These are phyloP conservation scores for Colletotrichum zoysiae DNA, from an alignment of 2,329 filamentous ascomycete species.

Conservation along the genomic window DNA sequence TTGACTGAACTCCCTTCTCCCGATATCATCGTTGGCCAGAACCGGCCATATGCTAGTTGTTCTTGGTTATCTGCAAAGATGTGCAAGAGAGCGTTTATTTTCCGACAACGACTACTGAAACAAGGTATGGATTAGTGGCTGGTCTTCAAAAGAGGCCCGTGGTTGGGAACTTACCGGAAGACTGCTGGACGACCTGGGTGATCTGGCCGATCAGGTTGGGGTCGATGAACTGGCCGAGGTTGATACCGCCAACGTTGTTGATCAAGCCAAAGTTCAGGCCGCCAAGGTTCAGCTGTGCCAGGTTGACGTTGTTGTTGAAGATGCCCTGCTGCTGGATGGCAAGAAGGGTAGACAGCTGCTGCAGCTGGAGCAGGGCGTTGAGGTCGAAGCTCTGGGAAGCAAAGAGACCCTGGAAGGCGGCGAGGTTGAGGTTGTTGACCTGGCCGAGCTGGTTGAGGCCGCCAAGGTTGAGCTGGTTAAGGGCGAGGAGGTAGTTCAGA, in stretches of 20 bases:
- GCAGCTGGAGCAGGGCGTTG: constrained; percentile 55
- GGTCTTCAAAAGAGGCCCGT: no score
- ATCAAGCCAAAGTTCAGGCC: constrained; percentile 49
- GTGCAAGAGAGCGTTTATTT: constrained; percentile 2
- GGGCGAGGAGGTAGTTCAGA: constrained; percentile 59
- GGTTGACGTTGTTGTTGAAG: constrained; percentile 49
- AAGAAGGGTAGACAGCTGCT: constrained; percentile 56
- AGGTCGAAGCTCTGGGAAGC: constrained; percentile 56
- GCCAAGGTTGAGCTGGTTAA: constrained; percentile 61
- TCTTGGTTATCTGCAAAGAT: not conserved
- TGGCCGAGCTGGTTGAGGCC: constrained; percentile 54
- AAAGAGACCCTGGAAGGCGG: constrained; percentile 58
- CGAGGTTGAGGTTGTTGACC: constrained; percentile 55
- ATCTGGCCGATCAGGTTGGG: constrained; percentile 47
- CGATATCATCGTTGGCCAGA: not conserved
- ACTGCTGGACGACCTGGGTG: constrained; percentile 46
- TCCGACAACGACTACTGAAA: constrained; percentile 14
- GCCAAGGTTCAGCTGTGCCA: constrained; percentile 46
- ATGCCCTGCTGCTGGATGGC: constrained; percentile 50
- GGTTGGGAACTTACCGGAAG: constrained; percentile 7
- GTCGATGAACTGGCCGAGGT: constrained; percentile 50
- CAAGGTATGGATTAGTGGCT: not conserved
- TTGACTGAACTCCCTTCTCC: not conserved
- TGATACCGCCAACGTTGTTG: constrained; percentile 45
- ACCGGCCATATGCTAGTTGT: not conserved